Evolutionary conservation across 2,329 filamentous ascomycete genomes (phyloP).

Genomic region (Fusarium siculi): DNA sequence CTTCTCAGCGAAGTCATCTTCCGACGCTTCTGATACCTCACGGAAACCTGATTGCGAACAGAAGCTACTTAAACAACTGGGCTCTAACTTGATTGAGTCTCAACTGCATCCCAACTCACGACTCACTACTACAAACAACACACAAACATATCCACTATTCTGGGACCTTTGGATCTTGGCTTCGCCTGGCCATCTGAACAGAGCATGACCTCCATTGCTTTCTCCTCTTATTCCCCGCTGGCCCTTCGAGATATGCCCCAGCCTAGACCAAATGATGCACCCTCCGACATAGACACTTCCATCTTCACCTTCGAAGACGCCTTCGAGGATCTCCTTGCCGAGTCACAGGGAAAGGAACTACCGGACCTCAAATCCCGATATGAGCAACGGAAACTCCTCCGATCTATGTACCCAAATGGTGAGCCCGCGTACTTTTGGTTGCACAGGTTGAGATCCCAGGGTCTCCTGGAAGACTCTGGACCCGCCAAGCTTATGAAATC

Average conservation of each 20-base stretch:
- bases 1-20: constrained; percentile 48
- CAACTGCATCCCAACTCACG: constrained; percentile 17
- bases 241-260: constrained; percentile 57
- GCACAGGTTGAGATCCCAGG: constrained; percentile 50
- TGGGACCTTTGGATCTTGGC: constrained; percentile 33
- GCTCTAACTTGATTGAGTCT: constrained; percentile 32
- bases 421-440: constrained; percentile 58
- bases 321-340: constrained; percentile 67
- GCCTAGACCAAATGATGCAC: constrained; percentile 59
- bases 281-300: constrained; percentile 49
- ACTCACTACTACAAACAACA: neutral
- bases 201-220: constrained; percentile 39
- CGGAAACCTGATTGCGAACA: constrained; percentile 47
- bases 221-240: constrained; percentile 46
- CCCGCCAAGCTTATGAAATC: constrained; percentile 26
- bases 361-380: constrained; percentile 52
- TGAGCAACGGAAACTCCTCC: constrained; percentile 51
- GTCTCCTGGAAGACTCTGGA: constrained; percentile 50
- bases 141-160: constrained; percentile 30
- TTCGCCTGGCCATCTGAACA: constrained; percentile 25
- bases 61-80: constrained; percentile 44
- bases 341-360: constrained; percentile 55
- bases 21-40: neutral
- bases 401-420: constrained; percentile 52
- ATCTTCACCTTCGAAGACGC: constrained; percentile 66